A percentile compares a stretch with the other conserved stretches of the same genome.
Conservation (phyloP, 345 rosid species). For the Luvunga scandens region DNA sequence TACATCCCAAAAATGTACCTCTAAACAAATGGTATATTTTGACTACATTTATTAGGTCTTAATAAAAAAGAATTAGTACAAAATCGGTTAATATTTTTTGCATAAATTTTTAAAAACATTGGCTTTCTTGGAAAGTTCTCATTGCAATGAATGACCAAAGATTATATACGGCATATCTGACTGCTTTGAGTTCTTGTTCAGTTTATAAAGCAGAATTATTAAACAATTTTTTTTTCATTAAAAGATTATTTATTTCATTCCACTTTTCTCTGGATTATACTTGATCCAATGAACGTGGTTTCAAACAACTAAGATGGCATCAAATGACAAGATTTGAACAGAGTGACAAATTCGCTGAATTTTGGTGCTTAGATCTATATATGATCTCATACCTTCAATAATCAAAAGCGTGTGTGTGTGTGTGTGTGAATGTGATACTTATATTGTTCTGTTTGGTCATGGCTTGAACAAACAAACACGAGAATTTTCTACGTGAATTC, state of each 20-base stretch:
- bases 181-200: neutral
- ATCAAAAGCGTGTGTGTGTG: no score
- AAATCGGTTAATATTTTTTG: neutral
- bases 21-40: neutral
- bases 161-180: neutral
- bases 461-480: neutral
- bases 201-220: neutral
- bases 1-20: neutral
- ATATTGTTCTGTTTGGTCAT: neutral
- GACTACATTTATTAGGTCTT: neutral
- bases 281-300: conserved; percentile 8
- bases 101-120: neutral
- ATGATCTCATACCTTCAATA: neutral
- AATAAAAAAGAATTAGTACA: neutral
- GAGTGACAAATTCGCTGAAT: neutral
- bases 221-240: neutral
- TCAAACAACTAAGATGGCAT: neutral
- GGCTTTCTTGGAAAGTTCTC: conserved; percentile 2
- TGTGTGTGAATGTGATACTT: neutral
- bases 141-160: neutral
- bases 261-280: neutral
- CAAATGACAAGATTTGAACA: neutral
- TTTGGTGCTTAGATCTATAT: neutral
- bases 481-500: neutral
- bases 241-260: neutral